Base-by-base conservation (phyloP, 352 stramenopile genomes). In the Phytophthora pseudosyringae region DNA sequence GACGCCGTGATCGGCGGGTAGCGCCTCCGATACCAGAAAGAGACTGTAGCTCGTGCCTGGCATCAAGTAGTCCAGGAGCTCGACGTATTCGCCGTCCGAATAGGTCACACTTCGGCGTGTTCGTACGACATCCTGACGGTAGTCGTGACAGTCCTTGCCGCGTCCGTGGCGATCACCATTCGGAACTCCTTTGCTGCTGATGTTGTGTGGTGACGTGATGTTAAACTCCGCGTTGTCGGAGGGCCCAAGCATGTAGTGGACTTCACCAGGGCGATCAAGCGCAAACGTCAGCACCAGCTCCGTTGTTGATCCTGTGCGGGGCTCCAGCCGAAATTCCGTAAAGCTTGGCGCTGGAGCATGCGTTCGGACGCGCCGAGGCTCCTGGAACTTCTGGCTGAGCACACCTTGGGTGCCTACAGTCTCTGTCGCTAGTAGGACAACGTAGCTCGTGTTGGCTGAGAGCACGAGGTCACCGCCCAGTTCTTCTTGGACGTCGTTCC, bases 281-380 rank as follows among this genome's bases (percentile, higher is more conserved):
- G 76, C 69, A 40, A 90, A 82, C 6, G 69, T 54, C 8, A 95
- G 60, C 15, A 90, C 6, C 6, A 93, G 48, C 46, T 95, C 87
- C 0, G 85, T 95, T 47, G 87, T 95, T 2, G 87, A 93, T 28
- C 83, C 87, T 15, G 76, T 78, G 5, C 86, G 84, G 1, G 85
- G 87, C 5, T 73, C 47, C 10, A 92, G 46, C 5, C 48, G 40
- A 3, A 93, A 18, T 18, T 75, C 59, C 1, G 64, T 74, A 51
- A 95, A 89, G 5, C 13, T 71, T 18, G 87, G 83, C 0, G 85
- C 74, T 13, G 57, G 28, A 1, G 73, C 67, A 25, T 80, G 75
- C 0, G 87, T 93, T 41, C 62, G 78, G 13, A 89, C 83, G 0
- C 41, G 16, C 0, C 72, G 35, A 16, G 63, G 76, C 6, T 65